Evolutionary conservation across 768 basidiomycete species (phyloP).

Genomic region (Amanita thiersii): DNA sequence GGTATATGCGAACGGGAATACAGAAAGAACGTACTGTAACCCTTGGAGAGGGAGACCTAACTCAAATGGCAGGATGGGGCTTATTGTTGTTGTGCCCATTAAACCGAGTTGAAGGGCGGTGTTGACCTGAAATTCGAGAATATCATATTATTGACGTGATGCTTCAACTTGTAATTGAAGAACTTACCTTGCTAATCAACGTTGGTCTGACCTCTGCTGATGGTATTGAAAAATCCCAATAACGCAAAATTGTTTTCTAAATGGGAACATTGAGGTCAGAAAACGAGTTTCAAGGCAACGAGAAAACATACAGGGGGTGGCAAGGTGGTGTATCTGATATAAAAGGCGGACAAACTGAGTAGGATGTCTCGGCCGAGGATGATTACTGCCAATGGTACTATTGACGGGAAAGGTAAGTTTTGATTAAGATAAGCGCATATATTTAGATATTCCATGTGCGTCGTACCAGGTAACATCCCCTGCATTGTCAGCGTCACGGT

Average conservation of each 20-base stretch:
- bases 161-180: neutral
- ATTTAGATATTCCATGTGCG: neutral
- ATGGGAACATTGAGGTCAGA: slow-evolving; percentile 3
- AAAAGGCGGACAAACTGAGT: slow-evolving; percentile 84
- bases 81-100: slow-evolving; percentile 85
- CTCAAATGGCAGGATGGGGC: slow-evolving; percentile 65
- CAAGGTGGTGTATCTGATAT: slow-evolving; percentile 85
- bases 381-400: slow-evolving; percentile 82
- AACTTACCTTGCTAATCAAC: slow-evolving; percentile 76
- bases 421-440: slow-evolving; percentile 3
- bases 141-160: neutral
- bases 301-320: slow-evolving; percentile 66
- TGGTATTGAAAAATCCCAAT: slow-evolving; percentile 95
- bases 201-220: slow-evolving; percentile 95
- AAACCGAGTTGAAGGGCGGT: slow-evolving; percentile 86
- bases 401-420: slow-evolving; percentile 5
- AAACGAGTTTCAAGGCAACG: neutral
- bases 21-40: slow-evolving; percentile 56
- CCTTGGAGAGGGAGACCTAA: slow-evolving; percentile 47
- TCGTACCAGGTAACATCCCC: slow-evolving; percentile 74
- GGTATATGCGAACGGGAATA: slow-evolving; percentile 1
- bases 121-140: slow-evolving; percentile 59
- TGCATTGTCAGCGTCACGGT: slow-evolving; percentile 81
- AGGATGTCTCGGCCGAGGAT: slow-evolving; percentile 87
- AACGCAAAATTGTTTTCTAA: slow-evolving; percentile 86